Base-by-base conservation (phyloP, 768 basidiomycete species). In the Termitomyces sp. region DNA sequence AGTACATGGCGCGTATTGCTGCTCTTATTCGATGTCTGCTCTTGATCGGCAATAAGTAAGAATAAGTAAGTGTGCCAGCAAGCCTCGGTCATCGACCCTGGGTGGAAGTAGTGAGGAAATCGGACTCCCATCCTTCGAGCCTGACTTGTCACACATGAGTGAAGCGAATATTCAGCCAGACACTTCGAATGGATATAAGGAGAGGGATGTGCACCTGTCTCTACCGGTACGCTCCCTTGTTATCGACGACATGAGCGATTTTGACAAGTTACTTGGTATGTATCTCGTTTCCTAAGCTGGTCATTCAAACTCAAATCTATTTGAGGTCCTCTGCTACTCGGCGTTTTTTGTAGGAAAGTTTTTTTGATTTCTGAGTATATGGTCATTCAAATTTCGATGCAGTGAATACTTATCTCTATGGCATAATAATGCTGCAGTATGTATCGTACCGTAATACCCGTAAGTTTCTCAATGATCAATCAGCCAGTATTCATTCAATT, bases 401-500 rank as follows among this genome's bases (percentile, higher is more conserved):
- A 73, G 71, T 73, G 22, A 71, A 73, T 46, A 70, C 68, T 18
- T 73, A 73, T 58, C 39, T 67, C 15, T 69, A 64, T 48, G 72
- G 72, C 12, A 42, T 70, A 32, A 67, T 70, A 20, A 67, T 68
- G 49, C 64, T 68, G 28, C 69, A 71, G 53, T 79, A 61, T 72
- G 69, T 62, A 66, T 71, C n/a, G 61, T 78, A 60, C 70, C 73
- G 64, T 60, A 66, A 35, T 71, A 72, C 61, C 71, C 74, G 68
- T 79, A 70, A 64, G 73, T 67, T 1, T 63, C 15, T 38, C 4
- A 35, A 24, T 12, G 20, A 24, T 24, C 28, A n/a, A 24, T 39
- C n/a, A 20, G n/a, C 12, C 16, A 36, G 20, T 49, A 4, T 66
- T 53, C 42, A 55, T 36, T 11, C 7, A 22, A 54, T 32, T 52